Evolutionary conservation across 805 yeast species (phyloP).

Genomic region (Clavispora asparagi): DNA sequence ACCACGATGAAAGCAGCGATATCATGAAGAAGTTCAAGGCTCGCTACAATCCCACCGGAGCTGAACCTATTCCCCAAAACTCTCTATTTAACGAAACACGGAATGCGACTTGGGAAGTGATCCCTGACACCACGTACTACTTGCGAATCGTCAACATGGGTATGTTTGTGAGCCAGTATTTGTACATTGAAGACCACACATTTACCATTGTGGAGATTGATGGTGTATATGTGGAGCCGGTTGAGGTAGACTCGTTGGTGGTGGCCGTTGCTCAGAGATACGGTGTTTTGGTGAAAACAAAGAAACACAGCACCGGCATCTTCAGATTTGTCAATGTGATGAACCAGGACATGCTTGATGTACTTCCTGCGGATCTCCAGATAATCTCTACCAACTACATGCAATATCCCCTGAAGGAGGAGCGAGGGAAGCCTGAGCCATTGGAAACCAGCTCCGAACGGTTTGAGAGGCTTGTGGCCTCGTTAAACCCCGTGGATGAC

Average conservation of each 20-base stretch:
- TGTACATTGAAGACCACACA: conserved; percentile 38
- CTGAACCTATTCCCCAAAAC: conserved; percentile 75
- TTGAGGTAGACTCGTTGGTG: conserved; percentile 50
- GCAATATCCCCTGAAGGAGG: conserved; percentile 37
- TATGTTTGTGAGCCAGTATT: conserved; percentile 61
- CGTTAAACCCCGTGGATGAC: conserved; percentile 54
- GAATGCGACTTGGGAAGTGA: conserved; percentile 50
- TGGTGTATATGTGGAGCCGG: conserved; percentile 55
- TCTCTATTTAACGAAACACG: conserved; percentile 60
- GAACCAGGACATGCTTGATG: conserved; percentile 67
- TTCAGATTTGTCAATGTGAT: conserved; percentile 58
- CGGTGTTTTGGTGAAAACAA: conserved; percentile 61
- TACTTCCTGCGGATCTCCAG: conserved; percentile 53
- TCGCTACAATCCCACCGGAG: conserved; percentile 77
- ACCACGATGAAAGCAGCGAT: conserved; percentile 48
- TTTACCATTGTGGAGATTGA: conserved; percentile 40
- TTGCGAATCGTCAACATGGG: conserved; percentile 64
- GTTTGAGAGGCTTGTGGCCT: conserved; percentile 29
- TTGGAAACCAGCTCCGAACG: conserved; percentile 27
- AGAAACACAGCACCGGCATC: conserved; percentile 26
- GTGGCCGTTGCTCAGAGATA: conserved; percentile 80
- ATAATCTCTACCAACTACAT: conserved; percentile 52
- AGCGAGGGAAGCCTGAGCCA: conserved; percentile 21
- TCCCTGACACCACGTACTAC: conserved; percentile 57
- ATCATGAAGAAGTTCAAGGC: conserved; percentile 47